Conservation (phyloP, 2,329 filamentous ascomycete genomes). For the Tolypocladium paradoxum region DNA sequence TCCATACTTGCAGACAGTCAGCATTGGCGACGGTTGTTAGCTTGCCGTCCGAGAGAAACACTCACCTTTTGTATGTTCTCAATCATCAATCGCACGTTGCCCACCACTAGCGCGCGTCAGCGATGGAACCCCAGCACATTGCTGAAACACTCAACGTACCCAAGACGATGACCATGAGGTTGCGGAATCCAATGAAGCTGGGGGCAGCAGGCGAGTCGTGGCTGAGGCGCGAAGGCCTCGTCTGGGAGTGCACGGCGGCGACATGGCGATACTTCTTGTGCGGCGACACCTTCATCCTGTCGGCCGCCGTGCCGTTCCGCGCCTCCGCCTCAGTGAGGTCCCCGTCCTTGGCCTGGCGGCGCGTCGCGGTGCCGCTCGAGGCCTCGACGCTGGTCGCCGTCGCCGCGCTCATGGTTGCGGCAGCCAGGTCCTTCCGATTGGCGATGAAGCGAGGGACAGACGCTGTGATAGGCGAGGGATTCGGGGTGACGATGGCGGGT, state of each 20-base stretch:
- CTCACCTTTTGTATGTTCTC: constrained; percentile 89
- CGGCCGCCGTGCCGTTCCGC: constrained; percentile 11
- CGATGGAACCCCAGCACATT: background rate
- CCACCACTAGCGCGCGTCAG: constrained; percentile 53
- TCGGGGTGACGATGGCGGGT: background rate
- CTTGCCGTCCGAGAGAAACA: background rate
- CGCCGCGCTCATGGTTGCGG: constrained; percentile 27
- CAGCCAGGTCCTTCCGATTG: background rate
- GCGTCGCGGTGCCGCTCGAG: constrained; percentile 15
- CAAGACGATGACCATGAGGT: constrained; percentile 89
- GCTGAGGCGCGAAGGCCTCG: constrained; percentile 71
- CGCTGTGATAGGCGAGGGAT: background rate
- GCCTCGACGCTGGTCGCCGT: constrained; percentile 25
- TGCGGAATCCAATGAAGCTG: constrained; percentile 88
- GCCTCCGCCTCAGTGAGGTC: constrained; percentile 16
- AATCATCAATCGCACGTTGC: constrained; percentile 87
- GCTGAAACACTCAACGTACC: constrained; percentile 38
- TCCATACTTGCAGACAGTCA: constrained; percentile 57
- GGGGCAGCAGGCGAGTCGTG: constrained; percentile 65
- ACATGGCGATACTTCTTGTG: constrained; percentile 78
- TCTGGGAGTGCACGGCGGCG: constrained; percentile 67
- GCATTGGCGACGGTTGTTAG: background rate
- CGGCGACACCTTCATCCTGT: constrained; percentile 10
- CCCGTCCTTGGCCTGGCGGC: constrained; percentile 10
- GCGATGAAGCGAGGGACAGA: background rate